Evolutionary conservation across 2,329 filamentous ascomycete genomes (phyloP), one percentile per base, ranked within the genome.

Genomic region (Botryosphaeria agaves): DNA sequence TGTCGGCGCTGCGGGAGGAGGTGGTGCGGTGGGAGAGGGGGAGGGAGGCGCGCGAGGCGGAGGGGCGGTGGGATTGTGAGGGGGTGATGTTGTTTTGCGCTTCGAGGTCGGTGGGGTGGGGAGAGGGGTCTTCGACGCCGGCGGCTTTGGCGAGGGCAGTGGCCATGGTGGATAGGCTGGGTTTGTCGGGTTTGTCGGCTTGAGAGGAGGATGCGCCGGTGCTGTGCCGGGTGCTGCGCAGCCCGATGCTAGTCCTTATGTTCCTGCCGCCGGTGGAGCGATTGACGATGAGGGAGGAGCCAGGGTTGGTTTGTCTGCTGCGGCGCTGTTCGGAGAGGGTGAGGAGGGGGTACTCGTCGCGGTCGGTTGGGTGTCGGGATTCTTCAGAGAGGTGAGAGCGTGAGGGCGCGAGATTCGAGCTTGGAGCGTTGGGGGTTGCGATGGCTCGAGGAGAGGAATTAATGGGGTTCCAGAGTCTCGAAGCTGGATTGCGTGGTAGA

Each of bases 391-490:
- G n/a, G n/a, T n/a, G n/a, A n/a, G n/a, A n/a, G 33, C 40, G 21
- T 14, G 21, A 36, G 19, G 40, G 27, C 18, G 35, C 35, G 7
- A 49, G 41, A 28, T 51, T 49, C 17, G 52, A 46, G 31, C 63
- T 41, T 14, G 54, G 54, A 21, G 65, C 48, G 33, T 61, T 61
- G 28, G 62, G 64, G 18, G 49, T 31, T 25, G 45, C 38, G 21
- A 41, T 39, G 14, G 55, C 52, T 34, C 66, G 63, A 24, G 67
- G 69, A 28, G 69, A 65, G 51, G 67, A 62, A 45, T 74, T 73
- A 43, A 69, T 59, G 21, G 69, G 69, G 46, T 72, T 72, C 53
- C 68, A 70, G 36, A 73, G 60, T 34, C 66, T 59, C 32, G 65
- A 61, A 19, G 62, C 55, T 32, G 60, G 55, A 18, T 51, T 41